Base-by-base conservation (phyloP, 306 rosid species). In the Cucurbita maxima region DNA sequence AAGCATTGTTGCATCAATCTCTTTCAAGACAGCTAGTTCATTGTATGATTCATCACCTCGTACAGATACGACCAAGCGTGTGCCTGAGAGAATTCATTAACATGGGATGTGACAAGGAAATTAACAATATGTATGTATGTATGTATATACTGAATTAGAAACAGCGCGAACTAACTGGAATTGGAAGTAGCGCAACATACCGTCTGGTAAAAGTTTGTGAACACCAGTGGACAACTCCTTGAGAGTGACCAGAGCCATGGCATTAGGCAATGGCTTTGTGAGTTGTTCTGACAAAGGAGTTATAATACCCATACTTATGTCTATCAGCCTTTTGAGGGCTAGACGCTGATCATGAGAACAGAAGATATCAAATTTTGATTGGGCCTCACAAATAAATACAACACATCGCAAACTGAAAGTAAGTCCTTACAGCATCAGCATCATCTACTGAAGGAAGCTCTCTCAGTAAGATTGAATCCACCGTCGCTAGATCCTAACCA, bases 401-500 rank as follows among this genome's bases (percentile, higher is more conserved):
- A 75, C 22, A 55, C 71, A 71, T 73, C 70, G 74, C 43, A 34
- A 68, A 79, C 72, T 70, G 44, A 22, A 68, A 79, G 75, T 20
- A 66, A 77, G 83, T 82, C 74, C 96, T 91, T 84, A 94, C 99
- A 76, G 92, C 84, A 73, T 89, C 80, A 57, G 47, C 70, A 55
- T 94, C 96, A n/a, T 91, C 88, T 36, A 84, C 83, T 5, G 96
- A 81, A 69, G 99, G 99, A 81, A 91, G 95, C 77, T 94, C 90
- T 79, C 96, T 86, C 81, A 94, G 69, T 72, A 94, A 86, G 79
- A 94, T 91, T 45, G 99, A 91, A 81, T 94, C 99, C 13, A 86
- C 99, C 45, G 97, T 94, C 12, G 99, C 99, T 79, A 94, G 92
- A 88, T 94, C 99, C 99, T 94, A 85, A 78, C 38, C 73, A 70